Conservation (phyloP, 1,139 yeast genomes). For the Taiozyma sp. region DNA sequence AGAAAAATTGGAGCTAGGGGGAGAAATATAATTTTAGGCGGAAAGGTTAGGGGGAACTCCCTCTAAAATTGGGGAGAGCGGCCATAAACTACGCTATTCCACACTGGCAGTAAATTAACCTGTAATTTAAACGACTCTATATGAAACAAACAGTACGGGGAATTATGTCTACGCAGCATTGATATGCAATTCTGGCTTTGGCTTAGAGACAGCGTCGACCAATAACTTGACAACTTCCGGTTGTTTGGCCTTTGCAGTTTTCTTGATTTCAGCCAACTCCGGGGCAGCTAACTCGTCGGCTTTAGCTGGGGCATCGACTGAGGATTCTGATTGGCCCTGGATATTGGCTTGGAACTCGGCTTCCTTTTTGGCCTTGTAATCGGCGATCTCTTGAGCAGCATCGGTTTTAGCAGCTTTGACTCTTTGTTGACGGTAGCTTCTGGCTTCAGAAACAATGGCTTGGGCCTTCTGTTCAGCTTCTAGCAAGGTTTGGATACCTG, state of each 20-base stretch:
- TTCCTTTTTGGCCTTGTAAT: conserved; percentile 82
- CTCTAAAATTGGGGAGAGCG: background rate
- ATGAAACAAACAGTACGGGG: background rate
- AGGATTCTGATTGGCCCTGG: conserved; percentile 59
- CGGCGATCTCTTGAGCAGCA: conserved; percentile 85
- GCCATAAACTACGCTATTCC: background rate
- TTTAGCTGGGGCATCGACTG: conserved; percentile 62
- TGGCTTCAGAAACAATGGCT: conserved; percentile 86
- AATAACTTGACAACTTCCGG: conserved; percentile 65
- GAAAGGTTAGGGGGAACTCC: background rate
- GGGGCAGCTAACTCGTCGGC: conserved; percentile 58
- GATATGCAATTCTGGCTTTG: conserved; percentile 76
- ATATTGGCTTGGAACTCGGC: conserved; percentile 71
- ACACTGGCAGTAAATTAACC: background rate
- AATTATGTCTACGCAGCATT: conserved; percentile 42
- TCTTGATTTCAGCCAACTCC: conserved; percentile 57
- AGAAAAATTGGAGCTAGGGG: background rate
- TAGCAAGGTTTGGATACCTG: conserved; percentile 21
- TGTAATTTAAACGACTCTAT: background rate
- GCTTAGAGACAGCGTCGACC: conserved; percentile 72
- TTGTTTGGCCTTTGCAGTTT: conserved; percentile 59
- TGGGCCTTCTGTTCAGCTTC: conserved; percentile 96
- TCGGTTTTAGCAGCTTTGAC: conserved; percentile 92
- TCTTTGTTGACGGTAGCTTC: conserved; percentile 79
- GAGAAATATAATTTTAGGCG: background rate